These are phyloP conservation scores for Stephanocyclus meneghinianus DNA, from an alignment of 352 stramenopile genomes.

Conservation along the genomic window DNA sequence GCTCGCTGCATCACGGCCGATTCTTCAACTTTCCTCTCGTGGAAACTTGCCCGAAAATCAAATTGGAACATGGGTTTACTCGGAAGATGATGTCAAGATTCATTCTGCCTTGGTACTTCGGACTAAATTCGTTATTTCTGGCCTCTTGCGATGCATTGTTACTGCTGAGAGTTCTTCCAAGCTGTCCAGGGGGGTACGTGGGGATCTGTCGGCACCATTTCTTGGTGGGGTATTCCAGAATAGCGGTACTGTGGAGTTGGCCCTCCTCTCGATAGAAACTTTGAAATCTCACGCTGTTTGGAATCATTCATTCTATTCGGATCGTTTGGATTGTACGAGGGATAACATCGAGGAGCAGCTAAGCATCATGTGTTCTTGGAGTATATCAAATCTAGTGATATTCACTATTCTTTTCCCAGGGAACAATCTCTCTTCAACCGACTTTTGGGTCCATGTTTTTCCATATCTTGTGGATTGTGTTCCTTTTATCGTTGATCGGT, in stretches of 20 bases:
- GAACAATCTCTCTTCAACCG: slow-evolving; percentile 8
- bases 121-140: slow-evolving; percentile 39
- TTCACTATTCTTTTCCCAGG: slow-evolving; percentile 31
- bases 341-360: slow-evolving; percentile 27
- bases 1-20: slow-evolving; percentile 23
- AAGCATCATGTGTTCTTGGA: slow-evolving; percentile 35
- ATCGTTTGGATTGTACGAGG: background rate
- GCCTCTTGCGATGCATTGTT: slow-evolving; percentile 12
- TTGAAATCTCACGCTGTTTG: slow-evolving; percentile 33
- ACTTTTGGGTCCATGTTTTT: slow-evolving; percentile 46
- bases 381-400: slow-evolving; percentile 35
- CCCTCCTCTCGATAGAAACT: slow-evolving; percentile 30
- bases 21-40: slow-evolving; percentile 21
- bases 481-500: slow-evolving; percentile 22
- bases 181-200: background rate
- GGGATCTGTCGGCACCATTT: background rate
- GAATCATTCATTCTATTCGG: slow-evolving; percentile 1
- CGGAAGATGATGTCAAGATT: slow-evolving; percentile 23
- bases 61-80: slow-evolving; percentile 15
- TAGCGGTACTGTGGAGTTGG: slow-evolving; percentile 20
- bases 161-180: background rate
- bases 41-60: background rate
- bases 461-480: slow-evolving; percentile 51
- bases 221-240: slow-evolving; percentile 1
- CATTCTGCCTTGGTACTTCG: slow-evolving; percentile 40